Conservation (phyloP, 1,284 basidiomycete species). For the Heliocybe sulcata region DNA sequence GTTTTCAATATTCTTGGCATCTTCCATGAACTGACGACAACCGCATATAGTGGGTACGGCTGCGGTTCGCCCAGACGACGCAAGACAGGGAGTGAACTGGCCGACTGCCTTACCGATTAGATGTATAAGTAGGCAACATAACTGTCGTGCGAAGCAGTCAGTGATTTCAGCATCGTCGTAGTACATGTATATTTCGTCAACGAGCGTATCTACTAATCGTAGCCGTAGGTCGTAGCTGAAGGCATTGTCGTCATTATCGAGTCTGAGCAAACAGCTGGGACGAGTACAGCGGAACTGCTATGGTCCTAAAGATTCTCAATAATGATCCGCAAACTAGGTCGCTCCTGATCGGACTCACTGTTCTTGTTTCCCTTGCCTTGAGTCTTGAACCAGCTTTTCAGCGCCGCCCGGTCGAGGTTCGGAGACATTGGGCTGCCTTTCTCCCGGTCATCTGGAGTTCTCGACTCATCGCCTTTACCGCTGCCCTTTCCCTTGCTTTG, state of each 20-base stretch:
- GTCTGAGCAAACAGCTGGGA: neutral
- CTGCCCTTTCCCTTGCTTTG: slow-evolving; percentile 17
- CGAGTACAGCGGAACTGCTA: neutral
- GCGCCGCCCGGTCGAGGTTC: neutral
- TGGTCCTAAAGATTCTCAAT: neutral
- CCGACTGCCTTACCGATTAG: neutral
- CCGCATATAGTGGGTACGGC: neutral
- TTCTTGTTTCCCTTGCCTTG: neutral
- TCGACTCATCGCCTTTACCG: slow-evolving; percentile 3
- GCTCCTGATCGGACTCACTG: neutral
- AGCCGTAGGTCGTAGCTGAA: neutral
- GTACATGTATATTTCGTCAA: no score
- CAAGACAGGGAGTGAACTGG: neutral
- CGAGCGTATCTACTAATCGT: no score
- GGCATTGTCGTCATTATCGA: neutral
- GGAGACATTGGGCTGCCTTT: no score
- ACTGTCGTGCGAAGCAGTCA: no score
- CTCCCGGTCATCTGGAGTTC: no score
- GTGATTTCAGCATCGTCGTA: no score
- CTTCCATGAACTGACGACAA: neutral
- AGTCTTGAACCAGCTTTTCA: neutral
- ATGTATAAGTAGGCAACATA: neutral
- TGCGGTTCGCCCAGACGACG: neutral
- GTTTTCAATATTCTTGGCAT: neutral
- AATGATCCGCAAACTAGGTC: neutral